A percentile compares a stretch with the other conserved stretches of the same genome.
These are phyloP conservation scores for Candida suzukii DNA, from an alignment of 805 yeast genomes.

Conservation along the genomic window DNA sequence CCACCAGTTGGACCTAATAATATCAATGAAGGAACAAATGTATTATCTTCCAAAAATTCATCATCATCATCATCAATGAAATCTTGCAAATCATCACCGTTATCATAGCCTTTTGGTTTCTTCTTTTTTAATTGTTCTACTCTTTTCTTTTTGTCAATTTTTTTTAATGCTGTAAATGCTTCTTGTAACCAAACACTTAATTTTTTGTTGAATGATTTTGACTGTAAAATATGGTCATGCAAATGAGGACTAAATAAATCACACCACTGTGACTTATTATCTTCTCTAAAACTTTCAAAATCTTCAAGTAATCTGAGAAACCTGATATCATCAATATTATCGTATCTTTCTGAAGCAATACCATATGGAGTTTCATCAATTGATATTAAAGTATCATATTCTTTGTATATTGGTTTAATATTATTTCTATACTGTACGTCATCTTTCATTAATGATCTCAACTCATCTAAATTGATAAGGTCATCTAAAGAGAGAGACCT, in stretches of 20 bases:
- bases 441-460: neutral
- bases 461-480: neutral
- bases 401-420: neutral
- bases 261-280: conserved; percentile 28
- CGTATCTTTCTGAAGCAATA: conserved; percentile 3
- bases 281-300: neutral
- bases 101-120: conserved; percentile 8
- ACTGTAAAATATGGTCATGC: conserved; percentile 29
- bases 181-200: conserved; percentile 34
- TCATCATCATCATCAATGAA: conserved; percentile 29
- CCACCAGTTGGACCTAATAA: conserved; percentile 65
- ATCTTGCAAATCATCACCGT: conserved; percentile 19
- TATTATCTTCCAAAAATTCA: conserved; percentile 26
- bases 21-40: conserved; percentile 56
- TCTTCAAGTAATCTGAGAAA: conserved; percentile 6
- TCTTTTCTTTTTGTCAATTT: conserved; percentile 22
- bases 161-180: conserved; percentile 27
- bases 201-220: conserved; percentile 13
- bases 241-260: conserved; percentile 36
- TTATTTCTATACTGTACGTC: neutral
- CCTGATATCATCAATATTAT: conserved; percentile 4
- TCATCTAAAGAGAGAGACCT: neutral
- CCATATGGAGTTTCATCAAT: conserved; percentile 2
- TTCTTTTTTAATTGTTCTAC: conserved; percentile 12
- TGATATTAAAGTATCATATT: conserved; percentile 2